These are phyloP conservation scores for Camelina neglecta DNA, from an alignment of 345 rosid genomes.

Conservation along the genomic window DNA sequence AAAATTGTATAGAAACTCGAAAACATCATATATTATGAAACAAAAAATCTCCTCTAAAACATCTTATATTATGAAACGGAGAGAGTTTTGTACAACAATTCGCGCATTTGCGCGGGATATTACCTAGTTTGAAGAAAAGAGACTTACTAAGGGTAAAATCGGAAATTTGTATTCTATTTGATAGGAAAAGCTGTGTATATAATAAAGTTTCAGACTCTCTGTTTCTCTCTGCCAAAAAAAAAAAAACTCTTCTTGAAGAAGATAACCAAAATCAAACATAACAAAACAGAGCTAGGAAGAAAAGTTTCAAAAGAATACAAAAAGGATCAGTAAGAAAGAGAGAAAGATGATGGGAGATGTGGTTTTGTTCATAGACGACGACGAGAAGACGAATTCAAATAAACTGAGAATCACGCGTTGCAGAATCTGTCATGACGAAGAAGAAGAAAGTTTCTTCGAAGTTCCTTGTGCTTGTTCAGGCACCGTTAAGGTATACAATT, in stretches of 20 bases:
- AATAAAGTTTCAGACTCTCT: constrained; percentile 33
- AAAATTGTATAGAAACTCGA: too few relatives aligned
- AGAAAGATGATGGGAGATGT: constrained; percentile 69
- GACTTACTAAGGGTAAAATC: constrained; percentile 26
- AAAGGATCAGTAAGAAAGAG: constrained; percentile 25
- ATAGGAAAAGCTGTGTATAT: neutral
- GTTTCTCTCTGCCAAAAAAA: neutral
- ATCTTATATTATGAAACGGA: too few relatives aligned
- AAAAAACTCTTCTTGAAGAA: constrained; percentile 3
- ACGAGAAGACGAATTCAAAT: constrained; percentile 42
- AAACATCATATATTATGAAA: too few relatives aligned
- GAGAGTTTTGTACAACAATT: too few relatives aligned
- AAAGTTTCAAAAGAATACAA: neutral
- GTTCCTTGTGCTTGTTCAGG: constrained; percentile 97
- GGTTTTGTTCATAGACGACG: constrained; percentile 45
- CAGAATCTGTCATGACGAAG: constrained; percentile 91
- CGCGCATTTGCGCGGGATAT: too few relatives aligned
- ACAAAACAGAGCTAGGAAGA: constrained; percentile 37
- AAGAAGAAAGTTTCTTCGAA: constrained; percentile 81
- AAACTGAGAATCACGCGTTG: constrained; percentile 55
- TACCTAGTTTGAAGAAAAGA: neutral
- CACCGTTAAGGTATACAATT: constrained; percentile 68
- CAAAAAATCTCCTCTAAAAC: too few relatives aligned
- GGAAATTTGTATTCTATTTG: neutral
- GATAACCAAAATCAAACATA: neutral